These are phyloP conservation scores for Aristolochia californica DNA, from an alignment of 164 flowering plant genomes.

Conservation along the genomic window DNA sequence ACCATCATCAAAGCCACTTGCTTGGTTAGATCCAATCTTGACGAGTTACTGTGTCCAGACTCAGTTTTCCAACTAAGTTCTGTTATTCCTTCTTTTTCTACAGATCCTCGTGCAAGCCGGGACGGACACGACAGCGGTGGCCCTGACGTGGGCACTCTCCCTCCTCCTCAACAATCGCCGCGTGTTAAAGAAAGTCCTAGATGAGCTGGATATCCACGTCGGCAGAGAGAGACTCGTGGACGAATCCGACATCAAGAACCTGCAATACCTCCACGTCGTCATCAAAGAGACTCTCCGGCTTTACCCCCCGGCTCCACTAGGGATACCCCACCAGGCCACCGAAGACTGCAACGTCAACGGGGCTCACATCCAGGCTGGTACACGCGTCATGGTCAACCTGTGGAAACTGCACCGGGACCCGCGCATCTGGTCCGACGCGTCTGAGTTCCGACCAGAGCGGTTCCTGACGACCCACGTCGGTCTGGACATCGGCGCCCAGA, in stretches of 20 bases:
- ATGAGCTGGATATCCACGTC: constrained; percentile 6
- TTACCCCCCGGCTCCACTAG: constrained; percentile 3
- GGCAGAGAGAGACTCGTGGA: constrained; percentile 3
- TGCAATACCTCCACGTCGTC: constrained; percentile 2
- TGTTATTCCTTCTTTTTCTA: no score
- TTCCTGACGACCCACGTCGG: constrained; percentile 7
- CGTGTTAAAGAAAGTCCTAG: constrained; percentile 3
- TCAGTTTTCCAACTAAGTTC: no score
- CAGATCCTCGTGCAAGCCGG: neutral
- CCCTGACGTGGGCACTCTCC: constrained; percentile 3
- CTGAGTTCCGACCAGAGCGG: constrained; percentile 3
- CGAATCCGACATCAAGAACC: constrained; percentile 10
- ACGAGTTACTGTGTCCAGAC: no score
- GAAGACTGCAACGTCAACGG: constrained; percentile 5
- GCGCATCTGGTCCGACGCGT: constrained; percentile 4
- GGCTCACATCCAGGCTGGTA: neutral
- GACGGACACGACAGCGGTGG: constrained; percentile 5
- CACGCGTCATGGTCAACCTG: constrained; percentile 1
- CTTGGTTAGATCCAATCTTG: no score
- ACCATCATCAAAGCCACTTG: constrained; percentile 6
- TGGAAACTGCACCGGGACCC: constrained; percentile 11
- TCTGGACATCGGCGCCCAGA: neutral
- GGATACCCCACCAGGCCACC: constrained; percentile 1
- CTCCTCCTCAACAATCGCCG: constrained; percentile 1
- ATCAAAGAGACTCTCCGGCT: constrained; percentile 7